Base-by-base conservation (phyloP, 1,284 basidiomycete species). In the Ceratobasidium sp. region DNA sequence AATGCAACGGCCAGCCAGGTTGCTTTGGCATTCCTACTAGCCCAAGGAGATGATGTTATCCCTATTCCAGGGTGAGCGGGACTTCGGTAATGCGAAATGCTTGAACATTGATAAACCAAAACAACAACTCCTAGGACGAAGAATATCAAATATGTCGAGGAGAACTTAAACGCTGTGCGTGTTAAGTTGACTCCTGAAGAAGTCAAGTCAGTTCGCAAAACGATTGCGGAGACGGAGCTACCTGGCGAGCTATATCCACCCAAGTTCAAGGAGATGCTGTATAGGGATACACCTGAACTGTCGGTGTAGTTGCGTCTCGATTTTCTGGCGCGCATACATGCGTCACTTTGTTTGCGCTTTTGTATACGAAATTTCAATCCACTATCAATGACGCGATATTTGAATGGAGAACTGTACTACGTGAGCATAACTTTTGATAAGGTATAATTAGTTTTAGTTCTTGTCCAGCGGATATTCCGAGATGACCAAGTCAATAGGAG, bases 1-100 rank as follows among this genome's bases (percentile, higher is more conserved):
- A 66, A 76, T n/a, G 81, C 83, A 33, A 86, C 87, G 1, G 76
- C 86, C 0, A 83, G 85, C 0, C 87, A 88, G 81, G 82, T 88
- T n/a, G 81, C 83, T 2, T 83, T 89, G 6, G 87, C 87, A 0
- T 89, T 87, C 87, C 73, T 86, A 51, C 77, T 84, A 20, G 82
- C 83, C 23, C 85, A 83, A 82, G 84, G 83, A 58, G 82, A 81
- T 28, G 83, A 84, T 77, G 83, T 86, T 63, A 82, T 86, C 40
- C 85, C 86, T 0, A 85, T 87, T 55, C 86, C 86, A 0, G 83
- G 85, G 40, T 60, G 23, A 23, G 79, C 68, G 55, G n/a, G n/a
- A n/a, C n/a, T n/a, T n/a, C n/a, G n/a, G n/a, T n/a, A n/a, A n/a
- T n/a, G n/a, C n/a, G n/a, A n/a, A n/a, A n/a, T n/a, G n/a, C n/a